Conservation (phyloP, 495 filamentous ascomycete genomes). For the Penicillium manginii region DNA sequence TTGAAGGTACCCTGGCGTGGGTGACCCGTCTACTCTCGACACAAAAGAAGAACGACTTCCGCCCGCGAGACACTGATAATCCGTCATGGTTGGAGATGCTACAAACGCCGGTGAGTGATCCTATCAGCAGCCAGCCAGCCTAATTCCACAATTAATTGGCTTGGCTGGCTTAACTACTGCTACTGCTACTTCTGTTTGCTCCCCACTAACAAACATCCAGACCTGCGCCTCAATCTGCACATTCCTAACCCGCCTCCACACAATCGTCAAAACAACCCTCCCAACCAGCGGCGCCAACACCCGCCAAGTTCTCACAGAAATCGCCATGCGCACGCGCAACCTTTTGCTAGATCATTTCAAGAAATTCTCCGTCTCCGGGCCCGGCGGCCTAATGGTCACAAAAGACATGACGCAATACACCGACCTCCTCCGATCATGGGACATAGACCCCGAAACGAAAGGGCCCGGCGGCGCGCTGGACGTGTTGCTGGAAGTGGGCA, state of each 20-base stretch:
- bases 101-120: conserved; percentile 65
- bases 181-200: too few species aligned
- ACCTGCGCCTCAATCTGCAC: conserved; percentile 78
- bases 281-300: conserved; percentile 75
- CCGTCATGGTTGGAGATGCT: conserved; percentile 75
- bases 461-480: conserved; percentile 71
- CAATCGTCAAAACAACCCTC: conserved; percentile 64
- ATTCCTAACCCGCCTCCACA: conserved; percentile 72
- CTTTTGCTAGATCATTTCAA: conserved; percentile 92
- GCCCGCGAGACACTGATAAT: conserved; percentile 82
- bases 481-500: conserved; percentile 90
- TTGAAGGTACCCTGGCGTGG: conserved; percentile 84
- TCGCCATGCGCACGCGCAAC: conserved; percentile 74
- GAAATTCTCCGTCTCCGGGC: conserved; percentile 86
- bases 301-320: conserved; percentile 77
- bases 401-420: conserved; percentile 95
- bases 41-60: conserved; percentile 92
- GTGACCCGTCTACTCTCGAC: conserved; percentile 69
- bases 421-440: conserved; percentile 78
- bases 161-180: too few species aligned
- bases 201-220: conserved; percentile 21
- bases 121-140: not conserved
- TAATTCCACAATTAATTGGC: not conserved
- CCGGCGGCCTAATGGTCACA: conserved; percentile 90
- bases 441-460: conserved; percentile 63